Conservation (phyloP, 352 stramenopile genomes). For the Plasmopara muralis region DNA sequence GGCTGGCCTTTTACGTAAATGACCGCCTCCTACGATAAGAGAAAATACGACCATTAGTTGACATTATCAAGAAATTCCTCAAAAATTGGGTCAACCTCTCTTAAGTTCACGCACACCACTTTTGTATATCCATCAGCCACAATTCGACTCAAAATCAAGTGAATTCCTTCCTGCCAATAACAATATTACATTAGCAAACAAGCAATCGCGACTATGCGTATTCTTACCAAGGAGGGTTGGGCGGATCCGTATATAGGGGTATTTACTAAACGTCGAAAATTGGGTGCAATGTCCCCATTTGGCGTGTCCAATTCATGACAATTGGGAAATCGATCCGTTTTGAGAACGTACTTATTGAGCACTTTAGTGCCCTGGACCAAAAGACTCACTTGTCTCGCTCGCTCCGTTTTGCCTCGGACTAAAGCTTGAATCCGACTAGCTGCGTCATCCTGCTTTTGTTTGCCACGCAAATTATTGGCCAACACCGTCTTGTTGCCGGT, state of each 20-base stretch:
- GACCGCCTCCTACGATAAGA: conserved; percentile 49
- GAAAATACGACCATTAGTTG: background rate
- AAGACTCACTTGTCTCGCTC: conserved; percentile 46
- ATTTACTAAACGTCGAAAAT: conserved; percentile 66
- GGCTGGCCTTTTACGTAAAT: conserved; percentile 73
- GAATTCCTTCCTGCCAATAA: conserved; percentile 54
- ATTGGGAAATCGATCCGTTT: conserved; percentile 73
- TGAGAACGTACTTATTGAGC: conserved; percentile 81
- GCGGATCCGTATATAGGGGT: conserved; percentile 69
- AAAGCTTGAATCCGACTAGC: conserved; percentile 69
- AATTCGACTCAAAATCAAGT: conserved; percentile 60
- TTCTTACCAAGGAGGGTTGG: conserved; percentile 60
- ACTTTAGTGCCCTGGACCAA: conserved; percentile 73
- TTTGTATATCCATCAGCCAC: conserved; percentile 67
- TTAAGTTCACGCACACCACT: conserved; percentile 78
- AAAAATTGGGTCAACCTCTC: conserved; percentile 8
- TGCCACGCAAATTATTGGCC: conserved; percentile 8
- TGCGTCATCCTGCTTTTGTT: conserved; percentile 31
- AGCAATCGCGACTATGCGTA: background rate
- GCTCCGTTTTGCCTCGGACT: conserved; percentile 49
- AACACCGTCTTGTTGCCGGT: conserved; percentile 22
- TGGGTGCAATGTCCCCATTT: conserved; percentile 60
- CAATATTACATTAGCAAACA: conserved; percentile 3
- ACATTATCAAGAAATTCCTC: background rate
- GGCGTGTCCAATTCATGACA: conserved; percentile 64